A percentile compares a stretch with the other conserved stretches of the same genome.
These are phyloP conservation scores for Globisporangium polare DNA, from an alignment of 352 stramenopile genomes.

Conservation along the genomic window DNA sequence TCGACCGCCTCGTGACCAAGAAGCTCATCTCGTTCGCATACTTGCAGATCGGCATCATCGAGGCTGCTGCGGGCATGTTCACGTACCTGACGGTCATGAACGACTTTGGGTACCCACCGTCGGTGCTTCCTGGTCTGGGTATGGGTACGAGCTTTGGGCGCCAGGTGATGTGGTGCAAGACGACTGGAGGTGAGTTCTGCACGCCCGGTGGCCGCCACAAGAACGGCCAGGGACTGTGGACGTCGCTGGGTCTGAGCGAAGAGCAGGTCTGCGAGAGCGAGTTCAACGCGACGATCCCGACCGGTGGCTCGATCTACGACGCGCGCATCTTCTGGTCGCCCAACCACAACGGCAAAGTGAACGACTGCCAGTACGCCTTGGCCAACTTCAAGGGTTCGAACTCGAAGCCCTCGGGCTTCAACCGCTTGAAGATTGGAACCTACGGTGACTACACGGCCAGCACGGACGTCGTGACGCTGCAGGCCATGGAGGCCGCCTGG, in stretches of 20 bases:
- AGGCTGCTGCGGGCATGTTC: slow-evolving; percentile 85
- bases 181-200: slow-evolving; percentile 54
- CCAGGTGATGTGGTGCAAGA: slow-evolving; percentile 76
- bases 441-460: slow-evolving; percentile 32
- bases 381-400: slow-evolving; percentile 45
- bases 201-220: slow-evolving; percentile 28
- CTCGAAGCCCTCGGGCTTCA: slow-evolving; percentile 21
- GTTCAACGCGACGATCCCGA: slow-evolving; percentile 28
- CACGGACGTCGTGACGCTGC: slow-evolving; percentile 31
- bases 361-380: slow-evolving; percentile 57
- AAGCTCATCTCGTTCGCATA: slow-evolving; percentile 91
- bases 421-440: slow-evolving; percentile 22
- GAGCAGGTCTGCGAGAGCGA: slow-evolving; percentile 18
- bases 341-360: slow-evolving; percentile 39
- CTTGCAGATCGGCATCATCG: slow-evolving; percentile 85
- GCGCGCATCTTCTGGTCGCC: slow-evolving; percentile 58
- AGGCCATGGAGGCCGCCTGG: slow-evolving; percentile 47
- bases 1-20: slow-evolving; percentile 85
- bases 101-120: slow-evolving; percentile 80
- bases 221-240: slow-evolving; percentile 15
- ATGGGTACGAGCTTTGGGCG: slow-evolving; percentile 55
- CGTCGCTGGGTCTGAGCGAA: slow-evolving; percentile 18
- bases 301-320: slow-evolving; percentile 25
- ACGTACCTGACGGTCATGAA: slow-evolving; percentile 87
- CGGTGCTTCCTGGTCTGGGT: slow-evolving; percentile 53